Evolutionary conservation across 2,329 filamentous ascomycete genomes (phyloP), one percentile per base, ranked within the genome.

Genomic region (Chalara sp.): DNA sequence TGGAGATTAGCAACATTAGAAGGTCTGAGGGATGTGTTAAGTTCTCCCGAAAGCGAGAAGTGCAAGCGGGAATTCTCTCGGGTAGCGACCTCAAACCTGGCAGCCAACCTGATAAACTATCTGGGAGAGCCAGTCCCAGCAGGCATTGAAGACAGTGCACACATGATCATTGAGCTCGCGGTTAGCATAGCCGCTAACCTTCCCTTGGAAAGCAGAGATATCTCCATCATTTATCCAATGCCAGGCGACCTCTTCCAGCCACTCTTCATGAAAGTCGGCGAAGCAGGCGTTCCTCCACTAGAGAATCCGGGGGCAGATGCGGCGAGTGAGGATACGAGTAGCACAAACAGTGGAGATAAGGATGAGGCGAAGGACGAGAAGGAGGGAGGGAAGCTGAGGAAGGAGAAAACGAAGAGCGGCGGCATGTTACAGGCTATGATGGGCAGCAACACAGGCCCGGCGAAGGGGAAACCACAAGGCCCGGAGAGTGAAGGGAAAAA

Each of bases 1-100:
- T 99, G 93, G 93, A 83, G 93, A 53, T 83, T 97, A 70, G 84
- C 92, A 4, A 99, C 93, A 3, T 75, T 97, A 12, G 93, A 99
- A 63, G 93, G 92, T n/a, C 75, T 99, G 13, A 79, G 84, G 56
- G 82, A 86, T 48, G 68, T 79, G 35, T 76, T 97, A 13, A 76
- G 79, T 51, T 81, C 84, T 4, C 72, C 80, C 0, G 76, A 84
- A 49, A 84, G 83, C 43, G 75, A 76, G 10, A 79, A 86, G 8
- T 79, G 90, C 67, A 83, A 84, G 32, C 70, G 77, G 6, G 74
- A 80, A 48, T 81, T 96, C 52, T 88, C 85, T 31, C 80, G 83
- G 49, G 79, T 81, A 61, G 78, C 88, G 11, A 86, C 89, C 7
- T 74, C 74, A 45, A 83, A 82, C 57, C 74, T 92, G 50, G 84